A percentile compares a stretch with the other conserved stretches of the same genome.
Conservation (phyloP, 495 filamentous ascomycete genomes). For the Trichocladium uniseriatum region DNA sequence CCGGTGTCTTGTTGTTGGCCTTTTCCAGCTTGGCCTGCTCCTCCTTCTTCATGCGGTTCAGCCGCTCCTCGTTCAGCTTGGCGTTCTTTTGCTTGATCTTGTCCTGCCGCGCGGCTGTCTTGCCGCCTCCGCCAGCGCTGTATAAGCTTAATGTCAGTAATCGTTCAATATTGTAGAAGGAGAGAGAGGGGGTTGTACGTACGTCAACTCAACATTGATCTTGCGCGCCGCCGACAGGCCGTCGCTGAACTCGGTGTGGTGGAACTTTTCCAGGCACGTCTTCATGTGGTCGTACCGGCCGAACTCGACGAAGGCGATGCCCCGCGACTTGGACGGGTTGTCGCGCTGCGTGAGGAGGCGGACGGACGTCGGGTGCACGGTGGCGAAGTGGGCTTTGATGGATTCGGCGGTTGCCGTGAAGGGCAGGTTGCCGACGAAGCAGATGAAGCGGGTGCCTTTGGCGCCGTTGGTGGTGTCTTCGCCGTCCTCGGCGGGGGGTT, state of each 20-base stretch:
- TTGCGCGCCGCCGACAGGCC: slow-evolving; percentile 47
- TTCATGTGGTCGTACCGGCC: slow-evolving; percentile 84
- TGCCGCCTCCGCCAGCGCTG: slow-evolving; percentile 75
- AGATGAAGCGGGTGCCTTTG: slow-evolving; percentile 63
- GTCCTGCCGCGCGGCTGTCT: slow-evolving; percentile 55
- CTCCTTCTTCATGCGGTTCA: slow-evolving; percentile 38
- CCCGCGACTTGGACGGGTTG: slow-evolving; percentile 61
- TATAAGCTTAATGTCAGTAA: no score
- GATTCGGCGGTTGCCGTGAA: slow-evolving; percentile 63
- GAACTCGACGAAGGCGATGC: slow-evolving; percentile 91
- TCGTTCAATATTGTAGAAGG: no score
- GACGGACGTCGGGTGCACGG: slow-evolving; percentile 60
- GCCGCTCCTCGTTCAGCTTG: slow-evolving; percentile 75
- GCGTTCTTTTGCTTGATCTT: slow-evolving; percentile 76
- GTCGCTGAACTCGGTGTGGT: slow-evolving; percentile 77
- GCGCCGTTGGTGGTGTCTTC: slow-evolving; percentile 17
- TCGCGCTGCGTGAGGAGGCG: slow-evolving; percentile 67
- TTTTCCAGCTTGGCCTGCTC: slow-evolving; percentile 45
- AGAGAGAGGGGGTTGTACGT: slow-evolving; percentile 31
- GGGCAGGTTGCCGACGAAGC: slow-evolving; percentile 87
- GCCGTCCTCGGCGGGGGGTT: slow-evolving; percentile 22
- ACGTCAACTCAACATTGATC: slow-evolving; percentile 93
- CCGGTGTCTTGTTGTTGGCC: slow-evolving; percentile 2
- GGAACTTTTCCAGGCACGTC: slow-evolving; percentile 79
- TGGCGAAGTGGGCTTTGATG: slow-evolving; percentile 65